Base-by-base conservation (phyloP, 73 alveolate species). In the Stentor coeruleus region DNA sequence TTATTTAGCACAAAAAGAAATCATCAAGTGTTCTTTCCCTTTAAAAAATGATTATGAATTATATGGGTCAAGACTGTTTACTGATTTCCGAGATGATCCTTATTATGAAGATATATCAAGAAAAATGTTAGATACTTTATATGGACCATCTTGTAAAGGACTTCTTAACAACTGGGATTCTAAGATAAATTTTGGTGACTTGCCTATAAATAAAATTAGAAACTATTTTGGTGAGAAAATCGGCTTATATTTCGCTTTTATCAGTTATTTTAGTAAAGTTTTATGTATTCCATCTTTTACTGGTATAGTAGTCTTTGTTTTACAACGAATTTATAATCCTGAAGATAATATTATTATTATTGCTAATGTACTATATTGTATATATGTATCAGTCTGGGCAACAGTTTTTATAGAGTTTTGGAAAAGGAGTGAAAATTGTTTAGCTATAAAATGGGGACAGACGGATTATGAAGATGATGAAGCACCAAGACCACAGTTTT, bases 381-480 rank as follows among this genome's bases (percentile, higher is more conserved):
- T 86, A 28, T 20, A 58, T 38, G 87, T 82, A 28, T 59, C 84
- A 35, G 36, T 90, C 39, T 90, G 95, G 95, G 42, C 85, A 35
- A 73, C 90, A 4, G 66, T 85, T 26, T 90, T 90, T 60, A 82
- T 75, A 35, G 95, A 90, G 72, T 41, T 58, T 42, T 90, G 95
- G 95, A 90, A 90, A 57, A 57, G 91, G 35, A 77, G 73, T 11
- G 85, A 90, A 42, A 86, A 59, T 26, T 14, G 42, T 35, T 87
- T 80, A 39, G 72, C 91, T 41, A 88, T 90, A 2, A 36, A 58
- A n/a, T 90, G 88, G 91, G 95, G 95, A 30, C 88, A 90, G 84
- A 58, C 88, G 40, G 86, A 87, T 40, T 90, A 81, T 74, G 88
- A 88, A 77, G 84, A 85, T 33, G 90, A 77, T 84, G 93, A 90